A percentile compares a stretch with the other conserved stretches of the same genome.
Evolutionary conservation across 257 asterid genomes (phyloP).

Genomic region (Echites panduratus): DNA sequence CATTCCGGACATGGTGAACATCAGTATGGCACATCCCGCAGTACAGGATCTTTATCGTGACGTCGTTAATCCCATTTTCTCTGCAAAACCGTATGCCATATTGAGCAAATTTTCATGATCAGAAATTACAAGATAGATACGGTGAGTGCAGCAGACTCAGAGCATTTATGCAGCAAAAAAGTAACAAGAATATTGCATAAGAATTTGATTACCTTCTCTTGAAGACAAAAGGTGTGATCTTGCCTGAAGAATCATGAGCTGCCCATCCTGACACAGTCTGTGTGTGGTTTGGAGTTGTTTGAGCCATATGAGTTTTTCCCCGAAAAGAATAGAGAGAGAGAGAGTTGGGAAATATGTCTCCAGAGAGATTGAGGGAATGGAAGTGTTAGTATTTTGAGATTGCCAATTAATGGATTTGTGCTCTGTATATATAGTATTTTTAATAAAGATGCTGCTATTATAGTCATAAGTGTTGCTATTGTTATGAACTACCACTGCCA

Average conservation of each 20-base stretch:
- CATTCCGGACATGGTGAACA: conserved; percentile 34
- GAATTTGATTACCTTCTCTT: conserved; percentile 30
- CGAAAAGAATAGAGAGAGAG: background rate
- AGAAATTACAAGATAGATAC: background rate
- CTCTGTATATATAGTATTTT: too few relatives aligned
- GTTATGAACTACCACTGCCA: too few relatives aligned
- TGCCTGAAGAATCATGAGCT: conserved; percentile 41
- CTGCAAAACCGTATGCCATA: background rate
- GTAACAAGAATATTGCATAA: too few relatives aligned
- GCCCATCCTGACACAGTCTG: conserved; percentile 45
- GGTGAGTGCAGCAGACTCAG: too few relatives aligned
- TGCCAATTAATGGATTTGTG: too few relatives aligned
- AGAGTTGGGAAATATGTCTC: background rate
- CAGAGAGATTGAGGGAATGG: too few relatives aligned
- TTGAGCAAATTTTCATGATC: background rate
- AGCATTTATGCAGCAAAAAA: too few relatives aligned
- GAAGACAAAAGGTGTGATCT: conserved; percentile 40
- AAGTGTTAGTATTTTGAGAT: too few relatives aligned
- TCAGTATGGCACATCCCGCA: conserved; percentile 53
- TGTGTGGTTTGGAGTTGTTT: conserved; percentile 40
- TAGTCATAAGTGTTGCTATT: too few relatives aligned
- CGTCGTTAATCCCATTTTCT: conserved; percentile 40
- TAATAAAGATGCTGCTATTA: too few relatives aligned
- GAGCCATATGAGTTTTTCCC: conserved; percentile 25
- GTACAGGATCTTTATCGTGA: conserved; percentile 32